Evolutionary conservation across 176 grass and related monocot genomes (phyloP).

Genomic region (Triticum timopheevii): DNA sequence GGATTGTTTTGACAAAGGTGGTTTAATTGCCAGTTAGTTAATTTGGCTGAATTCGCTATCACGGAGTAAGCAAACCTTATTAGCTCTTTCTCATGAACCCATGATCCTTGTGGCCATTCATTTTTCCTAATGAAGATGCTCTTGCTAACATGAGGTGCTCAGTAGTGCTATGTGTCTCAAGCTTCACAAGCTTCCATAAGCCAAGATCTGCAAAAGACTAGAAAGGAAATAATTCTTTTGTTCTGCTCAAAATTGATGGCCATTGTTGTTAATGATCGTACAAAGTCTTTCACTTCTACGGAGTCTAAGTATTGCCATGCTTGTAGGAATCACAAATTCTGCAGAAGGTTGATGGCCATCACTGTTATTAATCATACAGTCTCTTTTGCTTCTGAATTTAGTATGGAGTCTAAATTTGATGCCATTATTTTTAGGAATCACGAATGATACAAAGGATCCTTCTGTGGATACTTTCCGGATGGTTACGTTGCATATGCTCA

Average conservation of each 20-base stretch:
- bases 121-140: not conserved
- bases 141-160: no score
- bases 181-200: not conserved
- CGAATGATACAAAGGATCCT: conserved; percentile 85
- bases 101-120: not conserved
- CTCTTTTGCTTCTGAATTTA: not conserved
- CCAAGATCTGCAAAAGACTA: not conserved
- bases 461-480: conserved; percentile 74
- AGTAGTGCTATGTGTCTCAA: not conserved
- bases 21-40: not conserved
- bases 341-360: not conserved
- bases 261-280: not conserved
- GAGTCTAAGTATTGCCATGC: not conserved
- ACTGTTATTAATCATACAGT: not conserved
- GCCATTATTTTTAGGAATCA: conserved; percentile 61
- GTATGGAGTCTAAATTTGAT: not conserved
- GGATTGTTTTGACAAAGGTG: not conserved
- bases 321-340: not conserved
- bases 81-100: not conserved
- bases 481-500: conserved; percentile 84
- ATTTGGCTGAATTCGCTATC: not conserved
- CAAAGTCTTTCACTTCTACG: not conserved
- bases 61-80: not conserved
- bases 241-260: not conserved
- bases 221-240: not conserved